phyloP scores from a whole-genome alignment of 352 stramenopile genomes.

The Phytopythium litorale region DNA sequence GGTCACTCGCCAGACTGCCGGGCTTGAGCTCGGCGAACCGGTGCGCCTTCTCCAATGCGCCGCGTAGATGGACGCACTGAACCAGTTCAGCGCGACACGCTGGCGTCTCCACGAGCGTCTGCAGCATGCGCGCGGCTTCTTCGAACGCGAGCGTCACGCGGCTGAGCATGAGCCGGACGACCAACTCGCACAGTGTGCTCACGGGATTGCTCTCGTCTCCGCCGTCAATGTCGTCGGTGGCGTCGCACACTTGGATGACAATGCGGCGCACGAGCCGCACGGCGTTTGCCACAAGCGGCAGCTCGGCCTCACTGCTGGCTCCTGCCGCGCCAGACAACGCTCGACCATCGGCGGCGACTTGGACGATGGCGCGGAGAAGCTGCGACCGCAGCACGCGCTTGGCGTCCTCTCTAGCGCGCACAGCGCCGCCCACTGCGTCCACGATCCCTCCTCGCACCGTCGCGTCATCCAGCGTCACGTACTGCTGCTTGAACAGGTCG shows the following conservation, averaged over 20 bases:
- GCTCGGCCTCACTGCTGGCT: constrained; percentile 15
- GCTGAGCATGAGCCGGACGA: constrained; percentile 58
- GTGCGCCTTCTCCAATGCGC: constrained; percentile 48
- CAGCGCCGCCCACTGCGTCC: constrained; percentile 18
- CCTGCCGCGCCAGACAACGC: neutral
- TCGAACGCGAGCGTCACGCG: constrained; percentile 46
- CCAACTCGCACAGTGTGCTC: constrained; percentile 31
- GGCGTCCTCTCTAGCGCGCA: constrained; percentile 40
- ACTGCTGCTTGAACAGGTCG: constrained; percentile 70
- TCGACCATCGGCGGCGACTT: constrained; percentile 24
- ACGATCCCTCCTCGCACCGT: constrained; percentile 28
- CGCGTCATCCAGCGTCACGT: constrained; percentile 45
- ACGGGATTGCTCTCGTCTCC: neutral
- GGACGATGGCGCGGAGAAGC: constrained; percentile 39
- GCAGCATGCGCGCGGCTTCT: constrained; percentile 51
- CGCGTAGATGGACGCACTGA: constrained; percentile 42
- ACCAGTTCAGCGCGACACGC: constrained; percentile 22
- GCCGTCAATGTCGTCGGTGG: neutral
- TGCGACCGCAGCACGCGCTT: constrained; percentile 38
- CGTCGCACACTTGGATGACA: neutral
- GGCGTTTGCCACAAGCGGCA: constrained; percentile 18
- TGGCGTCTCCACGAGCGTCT: constrained; percentile 48
- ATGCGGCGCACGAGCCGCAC: constrained; percentile 17
- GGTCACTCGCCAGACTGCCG: constrained; percentile 29
- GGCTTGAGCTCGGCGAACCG: constrained; percentile 31